Base-by-base conservation (phyloP, 2,329 filamentous ascomycete species). In the Gaeumannomyces sp. region DNA sequence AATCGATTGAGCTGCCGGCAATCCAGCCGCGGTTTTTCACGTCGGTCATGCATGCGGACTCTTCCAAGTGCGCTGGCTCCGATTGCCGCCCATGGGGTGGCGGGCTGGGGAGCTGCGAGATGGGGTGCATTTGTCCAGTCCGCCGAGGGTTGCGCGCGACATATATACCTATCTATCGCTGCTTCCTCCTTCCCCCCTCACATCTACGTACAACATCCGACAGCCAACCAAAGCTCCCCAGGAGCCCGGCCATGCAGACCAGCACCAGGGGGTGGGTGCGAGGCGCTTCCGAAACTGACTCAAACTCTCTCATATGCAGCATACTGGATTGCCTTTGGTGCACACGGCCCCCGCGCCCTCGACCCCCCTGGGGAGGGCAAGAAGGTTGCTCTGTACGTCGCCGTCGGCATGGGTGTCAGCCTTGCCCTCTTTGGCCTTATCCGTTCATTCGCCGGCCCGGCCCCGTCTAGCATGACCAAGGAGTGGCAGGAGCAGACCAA, bases 281-380 rank as follows among this genome's bases (percentile, higher is more conserved):
- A 53, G 22, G 19, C 22, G n/a, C 19, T 53, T 25, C 45, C 45
- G 22, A 73, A 72, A 74, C 76, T 77, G 74, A 79, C 73, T 74
- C 69, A 75, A 75, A 72, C 68, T 73, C 71, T 74, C 72, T 76
- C 71, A 74, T 70, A 66, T 71, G 78, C 77, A 99, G 95, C 95
- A 70, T 99, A 98, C 88, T 99, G 91, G 89, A 97, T 99, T 75
- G 93, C 95, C 71, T 99, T 99, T 77, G 95, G 95, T 70, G 89
- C 93, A 75, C 95, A 99, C 80, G 95, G 95, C 66, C 95, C 95
- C 72, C 94, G 95, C 73, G 89, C 94, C 71, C 81, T 84, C 68
- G 78, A 90, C 71, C 92, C 94, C 68, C 90, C 95, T 70, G 94
- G 92, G 73, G 94, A 97, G 85, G 85, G 84, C 79, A 85, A 86